A percentile compares a stretch with the other conserved stretches of the same genome.
phyloP scores from a whole-genome alignment of 2,329 filamentous ascomycete species.

The Monilinia aucupariae region DNA sequence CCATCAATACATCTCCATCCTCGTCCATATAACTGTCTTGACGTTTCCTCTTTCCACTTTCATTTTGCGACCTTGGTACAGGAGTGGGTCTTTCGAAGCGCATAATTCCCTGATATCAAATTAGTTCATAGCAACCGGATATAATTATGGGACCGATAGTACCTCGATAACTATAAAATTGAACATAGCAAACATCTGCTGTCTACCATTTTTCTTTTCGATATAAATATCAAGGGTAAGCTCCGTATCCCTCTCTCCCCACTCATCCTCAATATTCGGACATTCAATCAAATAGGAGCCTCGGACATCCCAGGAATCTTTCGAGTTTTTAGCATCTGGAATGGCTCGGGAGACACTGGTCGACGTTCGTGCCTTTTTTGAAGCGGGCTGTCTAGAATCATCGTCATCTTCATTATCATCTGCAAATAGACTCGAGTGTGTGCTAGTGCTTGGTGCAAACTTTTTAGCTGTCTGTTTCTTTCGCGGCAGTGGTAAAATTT shows the following conservation, averaged over 20 bases:
- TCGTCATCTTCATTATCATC: not conserved
- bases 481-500: constrained; percentile 3
- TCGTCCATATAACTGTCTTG: constrained; percentile 18
- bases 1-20: constrained; percentile 18
- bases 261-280: constrained; percentile 16
- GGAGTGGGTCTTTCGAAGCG: constrained; percentile 23
- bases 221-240: constrained; percentile 20
- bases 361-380: constrained; percentile 3
- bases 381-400: not conserved
- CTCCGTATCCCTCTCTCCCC: constrained; percentile 7
- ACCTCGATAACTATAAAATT: constrained; percentile 22
- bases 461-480: constrained; percentile 18
- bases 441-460: not conserved
- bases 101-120: constrained; percentile 18
- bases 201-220: constrained; percentile 16
- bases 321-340: not conserved
- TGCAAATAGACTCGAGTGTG: not conserved
- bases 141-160: not conserved
- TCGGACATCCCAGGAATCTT: constrained; percentile 19
- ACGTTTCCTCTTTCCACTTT: constrained; percentile 13
- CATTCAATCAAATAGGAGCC: constrained; percentile 20
- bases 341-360: not conserved
- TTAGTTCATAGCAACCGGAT: not conserved
- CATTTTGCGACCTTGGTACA: constrained; percentile 11
- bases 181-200: constrained; percentile 23